These are phyloP conservation scores for Simplicillium aogashimaense DNA, from an alignment of 2,329 filamentous ascomycete genomes.

Conservation along the genomic window DNA sequence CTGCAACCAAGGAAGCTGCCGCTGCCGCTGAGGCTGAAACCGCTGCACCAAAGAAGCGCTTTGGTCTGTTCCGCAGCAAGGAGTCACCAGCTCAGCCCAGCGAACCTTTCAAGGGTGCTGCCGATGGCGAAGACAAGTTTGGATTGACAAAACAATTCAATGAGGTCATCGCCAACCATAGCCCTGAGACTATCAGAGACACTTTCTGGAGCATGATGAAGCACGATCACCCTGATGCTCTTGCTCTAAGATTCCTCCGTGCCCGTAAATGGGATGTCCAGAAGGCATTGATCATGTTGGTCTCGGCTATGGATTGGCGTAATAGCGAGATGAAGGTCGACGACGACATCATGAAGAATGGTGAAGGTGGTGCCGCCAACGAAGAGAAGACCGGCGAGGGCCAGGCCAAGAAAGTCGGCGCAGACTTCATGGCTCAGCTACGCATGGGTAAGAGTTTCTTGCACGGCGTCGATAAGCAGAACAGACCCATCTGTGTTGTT, in stretches of 20 bases:
- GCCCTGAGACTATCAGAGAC: conserved; percentile 67
- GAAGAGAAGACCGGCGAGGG: conserved; percentile 46
- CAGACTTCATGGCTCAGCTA: conserved; percentile 75
- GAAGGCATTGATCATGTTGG: conserved; percentile 85
- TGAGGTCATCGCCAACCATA: conserved; percentile 65
- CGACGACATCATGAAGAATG: conserved; percentile 71
- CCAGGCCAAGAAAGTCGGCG: conserved; percentile 52
- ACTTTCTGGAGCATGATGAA: conserved; percentile 94
- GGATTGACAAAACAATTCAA: conserved; percentile 81
- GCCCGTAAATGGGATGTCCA: conserved; percentile 96
- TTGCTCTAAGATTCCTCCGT: conserved; percentile 72
- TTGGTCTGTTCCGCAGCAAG: conserved; percentile 59
- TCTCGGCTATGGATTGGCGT: conserved; percentile 92
- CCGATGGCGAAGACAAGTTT: conserved; percentile 76
- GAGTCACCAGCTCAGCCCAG: conserved; percentile 25
- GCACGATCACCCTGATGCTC: conserved; percentile 83
- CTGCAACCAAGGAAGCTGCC: conserved; percentile 19
- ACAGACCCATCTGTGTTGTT: conserved; percentile 79
- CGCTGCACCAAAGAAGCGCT: conserved; percentile 64
- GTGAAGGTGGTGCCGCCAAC: conserved; percentile 58
- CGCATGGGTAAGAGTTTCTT: conserved; percentile 89
- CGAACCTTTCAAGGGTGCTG: conserved; percentile 25
- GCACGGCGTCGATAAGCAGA: conserved; percentile 76
- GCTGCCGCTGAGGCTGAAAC: conserved; percentile 18
- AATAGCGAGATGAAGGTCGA: conserved; percentile 77